Conservation (phyloP, 768 basidiomycete species). For the Zangia roseola region DNA sequence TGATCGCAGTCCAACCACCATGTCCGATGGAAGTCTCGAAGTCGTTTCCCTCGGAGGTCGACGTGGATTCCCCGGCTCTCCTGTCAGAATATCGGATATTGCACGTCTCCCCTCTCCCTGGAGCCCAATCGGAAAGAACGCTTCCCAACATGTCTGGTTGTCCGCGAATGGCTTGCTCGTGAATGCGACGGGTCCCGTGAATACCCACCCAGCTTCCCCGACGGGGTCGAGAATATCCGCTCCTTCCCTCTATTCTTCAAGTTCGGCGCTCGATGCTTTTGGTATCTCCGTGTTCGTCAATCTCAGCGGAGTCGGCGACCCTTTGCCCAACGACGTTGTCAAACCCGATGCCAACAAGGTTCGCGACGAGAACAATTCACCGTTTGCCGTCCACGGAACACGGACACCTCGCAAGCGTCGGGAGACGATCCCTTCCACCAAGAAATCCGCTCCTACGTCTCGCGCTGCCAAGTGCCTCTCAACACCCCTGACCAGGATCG, state of each 20-base stretch:
- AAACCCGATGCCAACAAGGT: slow-evolving; percentile 1
- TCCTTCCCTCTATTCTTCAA: slow-evolving; percentile 11
- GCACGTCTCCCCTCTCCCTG: slow-evolving; percentile 29
- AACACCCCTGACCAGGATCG: slow-evolving; percentile 16
- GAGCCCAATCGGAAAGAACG: slow-evolving; percentile 21
- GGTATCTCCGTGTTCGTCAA: slow-evolving; percentile 17
- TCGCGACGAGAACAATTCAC: slow-evolving; percentile 1
- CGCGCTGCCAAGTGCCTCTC: slow-evolving; percentile 13
- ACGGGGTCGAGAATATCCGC: slow-evolving; percentile 6
- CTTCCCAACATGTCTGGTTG: slow-evolving; percentile 22
- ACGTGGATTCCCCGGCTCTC: slow-evolving; percentile 8
- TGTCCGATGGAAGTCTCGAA: slow-evolving; percentile 24
- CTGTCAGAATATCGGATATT: not conserved
- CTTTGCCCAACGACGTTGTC: not conserved
- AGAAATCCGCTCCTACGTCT: not conserved
- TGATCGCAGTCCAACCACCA: slow-evolving; percentile 27
- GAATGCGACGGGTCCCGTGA: slow-evolving; percentile 15
- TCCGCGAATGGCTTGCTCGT: slow-evolving; percentile 20
- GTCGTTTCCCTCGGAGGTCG: slow-evolving; percentile 22
- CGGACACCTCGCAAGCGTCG: slow-evolving; percentile 14
- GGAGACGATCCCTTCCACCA: slow-evolving; percentile 12
- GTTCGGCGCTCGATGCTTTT: slow-evolving; percentile 17
- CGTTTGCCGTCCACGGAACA: not conserved
- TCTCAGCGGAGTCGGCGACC: slow-evolving; percentile 6
- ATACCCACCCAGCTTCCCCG: not conserved